These are phyloP conservation scores for Epichloe uncinata DNA, from an alignment of 2,329 filamentous ascomycete genomes.

Conservation along the genomic window DNA sequence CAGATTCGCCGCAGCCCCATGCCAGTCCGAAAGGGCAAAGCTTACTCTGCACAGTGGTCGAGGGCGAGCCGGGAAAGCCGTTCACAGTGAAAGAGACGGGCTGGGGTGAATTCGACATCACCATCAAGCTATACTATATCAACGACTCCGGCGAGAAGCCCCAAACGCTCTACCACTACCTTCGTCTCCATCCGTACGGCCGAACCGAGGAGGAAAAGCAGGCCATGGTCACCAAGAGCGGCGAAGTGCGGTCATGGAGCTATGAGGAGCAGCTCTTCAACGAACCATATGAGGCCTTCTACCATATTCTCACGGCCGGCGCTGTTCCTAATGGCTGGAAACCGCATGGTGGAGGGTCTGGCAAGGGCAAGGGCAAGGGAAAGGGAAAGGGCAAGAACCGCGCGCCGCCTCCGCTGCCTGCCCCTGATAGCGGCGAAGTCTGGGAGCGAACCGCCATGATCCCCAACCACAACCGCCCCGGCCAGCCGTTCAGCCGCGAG, in stretches of 20 bases:
- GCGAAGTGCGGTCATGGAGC: conserved; percentile 61
- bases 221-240: conserved; percentile 42
- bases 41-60: conserved; percentile 39
- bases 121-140: conserved; percentile 87
- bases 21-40: neutral
- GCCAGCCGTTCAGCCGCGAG: conserved; percentile 60
- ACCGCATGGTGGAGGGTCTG: conserved; percentile 27
- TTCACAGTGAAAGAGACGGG: conserved; percentile 87
- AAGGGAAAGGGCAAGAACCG: conserved; percentile 36
- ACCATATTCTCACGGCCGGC: conserved; percentile 69
- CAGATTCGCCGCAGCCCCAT: neutral
- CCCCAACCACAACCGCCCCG: conserved; percentile 51
- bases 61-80: conserved; percentile 51
- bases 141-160: conserved; percentile 84
- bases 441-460: conserved; percentile 63
- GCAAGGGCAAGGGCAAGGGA: conserved; percentile 32
- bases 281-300: conserved; percentile 88
- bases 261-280: conserved; percentile 97
- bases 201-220: conserved; percentile 62
- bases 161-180: conserved; percentile 85
- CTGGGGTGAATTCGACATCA: conserved; percentile 97
- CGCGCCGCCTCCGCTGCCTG: conserved; percentile 25
- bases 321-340: conserved; percentile 38
- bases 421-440: conserved; percentile 33
- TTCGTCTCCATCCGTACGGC: conserved; percentile 84